These are phyloP conservation scores for Ormosia semicastrata DNA, from an alignment of 306 rosid genomes.

Conservation along the genomic window DNA sequence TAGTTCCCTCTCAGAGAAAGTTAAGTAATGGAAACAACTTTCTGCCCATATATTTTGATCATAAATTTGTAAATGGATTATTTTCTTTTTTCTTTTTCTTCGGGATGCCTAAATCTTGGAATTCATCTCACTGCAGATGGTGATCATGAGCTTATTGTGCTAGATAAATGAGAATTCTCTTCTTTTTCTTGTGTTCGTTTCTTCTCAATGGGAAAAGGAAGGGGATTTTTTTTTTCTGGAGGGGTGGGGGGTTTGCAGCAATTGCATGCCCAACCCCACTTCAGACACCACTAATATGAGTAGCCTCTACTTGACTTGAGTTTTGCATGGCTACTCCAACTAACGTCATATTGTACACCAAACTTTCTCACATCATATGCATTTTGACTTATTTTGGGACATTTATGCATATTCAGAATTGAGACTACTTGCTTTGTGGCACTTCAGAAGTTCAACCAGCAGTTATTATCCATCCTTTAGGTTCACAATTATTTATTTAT, in stretches of 20 bases:
- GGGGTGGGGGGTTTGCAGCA: background rate
- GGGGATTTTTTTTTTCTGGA: background rate
- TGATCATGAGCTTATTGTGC: background rate
- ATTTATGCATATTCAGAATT: background rate
- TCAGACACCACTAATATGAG: background rate
- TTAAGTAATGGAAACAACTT: conserved; percentile 17
- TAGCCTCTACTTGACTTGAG: background rate
- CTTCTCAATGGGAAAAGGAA: conserved; percentile 1
- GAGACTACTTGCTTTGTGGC: conserved; percentile 3
- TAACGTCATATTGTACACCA: background rate
- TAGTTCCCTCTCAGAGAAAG: background rate
- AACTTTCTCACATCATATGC: background rate
- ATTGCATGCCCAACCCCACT: conserved; percentile 4
- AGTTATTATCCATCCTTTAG: conserved; percentile 19
- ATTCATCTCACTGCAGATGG: conserved; percentile 51
- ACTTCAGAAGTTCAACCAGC: conserved; percentile 1
- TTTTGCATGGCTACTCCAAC: background rate
- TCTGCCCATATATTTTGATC: background rate
- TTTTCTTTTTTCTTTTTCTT: conserved; percentile 10
- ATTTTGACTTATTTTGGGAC: background rate
- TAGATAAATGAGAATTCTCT: background rate
- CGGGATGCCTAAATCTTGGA: conserved; percentile 1
- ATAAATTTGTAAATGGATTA: background rate
- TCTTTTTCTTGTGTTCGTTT: background rate
- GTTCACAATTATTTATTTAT: background rate